These are phyloP conservation scores for Ascochyta pisi DNA, from an alignment of 2,329 filamentous ascomycete species.

Conservation along the genomic window DNA sequence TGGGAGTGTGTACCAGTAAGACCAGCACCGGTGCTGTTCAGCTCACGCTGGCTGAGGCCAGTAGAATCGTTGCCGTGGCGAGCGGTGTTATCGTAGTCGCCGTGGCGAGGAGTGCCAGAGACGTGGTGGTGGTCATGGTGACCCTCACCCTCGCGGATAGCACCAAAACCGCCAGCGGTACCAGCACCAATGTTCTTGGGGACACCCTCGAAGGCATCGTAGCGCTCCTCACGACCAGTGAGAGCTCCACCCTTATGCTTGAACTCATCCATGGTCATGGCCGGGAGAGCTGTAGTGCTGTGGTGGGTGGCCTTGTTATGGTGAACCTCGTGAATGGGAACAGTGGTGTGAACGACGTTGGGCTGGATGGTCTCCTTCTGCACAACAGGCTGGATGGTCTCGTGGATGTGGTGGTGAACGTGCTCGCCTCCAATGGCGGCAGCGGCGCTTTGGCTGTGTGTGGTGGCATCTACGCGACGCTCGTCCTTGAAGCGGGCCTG, in stretches of 20 bases:
- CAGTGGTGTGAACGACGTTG: slow-evolving; percentile 72
- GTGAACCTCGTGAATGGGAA: slow-evolving; percentile 75
- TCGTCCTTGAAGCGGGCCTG: slow-evolving; percentile 62
- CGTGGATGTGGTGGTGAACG: slow-evolving; percentile 70
- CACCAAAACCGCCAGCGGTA: slow-evolving; percentile 23
- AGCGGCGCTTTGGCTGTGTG: slow-evolving; percentile 57
- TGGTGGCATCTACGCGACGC: slow-evolving; percentile 55
- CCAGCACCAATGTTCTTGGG: slow-evolving; percentile 58
- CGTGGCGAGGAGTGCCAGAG: slow-evolving; percentile 21
- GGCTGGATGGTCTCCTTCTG: slow-evolving; percentile 73
- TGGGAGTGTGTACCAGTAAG: slow-evolving; percentile 1
- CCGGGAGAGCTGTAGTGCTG: slow-evolving; percentile 67
- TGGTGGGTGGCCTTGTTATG: slow-evolving; percentile 72
- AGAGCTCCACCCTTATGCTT: slow-evolving; percentile 62
- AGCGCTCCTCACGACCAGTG: slow-evolving; percentile 61
- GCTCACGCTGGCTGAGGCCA: slow-evolving; percentile 9
- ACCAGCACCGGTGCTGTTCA: not conserved
- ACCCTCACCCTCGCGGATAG: slow-evolving; percentile 25
- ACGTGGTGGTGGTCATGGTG: slow-evolving; percentile 22
- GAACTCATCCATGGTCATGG: slow-evolving; percentile 71
- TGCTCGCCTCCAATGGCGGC: slow-evolving; percentile 66
- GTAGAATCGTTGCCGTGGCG: slow-evolving; percentile 9
- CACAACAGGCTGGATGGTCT: slow-evolving; percentile 74
- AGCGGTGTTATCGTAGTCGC: slow-evolving; percentile 23
- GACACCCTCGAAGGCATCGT: slow-evolving; percentile 68